Percentiles rank a stretch among this genome's conserved stretches.
phyloP scores from a whole-genome alignment of 352 stramenopile species.

The Pythium rishiriense region DNA sequence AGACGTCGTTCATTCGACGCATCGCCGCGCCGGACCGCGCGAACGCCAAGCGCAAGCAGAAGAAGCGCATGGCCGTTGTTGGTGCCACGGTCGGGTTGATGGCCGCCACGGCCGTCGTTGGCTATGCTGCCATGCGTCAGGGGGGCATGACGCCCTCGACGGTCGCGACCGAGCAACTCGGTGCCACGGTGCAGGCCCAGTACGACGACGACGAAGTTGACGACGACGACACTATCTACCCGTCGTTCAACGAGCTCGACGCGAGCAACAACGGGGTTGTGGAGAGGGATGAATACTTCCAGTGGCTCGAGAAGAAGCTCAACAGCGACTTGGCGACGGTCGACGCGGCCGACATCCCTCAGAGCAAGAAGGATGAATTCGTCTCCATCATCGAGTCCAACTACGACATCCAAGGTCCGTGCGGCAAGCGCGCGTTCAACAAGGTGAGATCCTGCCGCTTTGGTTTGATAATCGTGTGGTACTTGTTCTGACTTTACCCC shows the following conservation, averaged over 20 bases:
- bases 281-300: conserved; percentile 40
- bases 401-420: conserved; percentile 35
- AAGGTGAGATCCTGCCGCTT: conserved; percentile 22
- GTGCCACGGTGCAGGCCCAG: conserved; percentile 27
- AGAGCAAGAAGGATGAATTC: conserved; percentile 41
- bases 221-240: conserved; percentile 42
- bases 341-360: conserved; percentile 29
- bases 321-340: conserved; percentile 32
- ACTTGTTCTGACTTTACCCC: background rate
- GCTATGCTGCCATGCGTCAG: conserved; percentile 39
- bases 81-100: conserved; percentile 44
- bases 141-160: background rate
- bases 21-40: conserved; percentile 45
- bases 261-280: conserved; percentile 35
- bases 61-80: conserved; percentile 44
- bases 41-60: conserved; percentile 37
- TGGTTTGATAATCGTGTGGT: background rate
- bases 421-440: conserved; percentile 42
- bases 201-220: conserved; percentile 29
- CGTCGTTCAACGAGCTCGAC: conserved; percentile 40
- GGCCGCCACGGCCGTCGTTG: conserved; percentile 38
- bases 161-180: conserved; percentile 32
- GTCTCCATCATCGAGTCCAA: conserved; percentile 42
- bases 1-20: conserved; percentile 57
- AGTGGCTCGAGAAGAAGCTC: conserved; percentile 30